Percentiles rank a stretch among this genome's conserved stretches.
Conservation (phyloP, 306 rosid species). For the Argentina anserina region DNA sequence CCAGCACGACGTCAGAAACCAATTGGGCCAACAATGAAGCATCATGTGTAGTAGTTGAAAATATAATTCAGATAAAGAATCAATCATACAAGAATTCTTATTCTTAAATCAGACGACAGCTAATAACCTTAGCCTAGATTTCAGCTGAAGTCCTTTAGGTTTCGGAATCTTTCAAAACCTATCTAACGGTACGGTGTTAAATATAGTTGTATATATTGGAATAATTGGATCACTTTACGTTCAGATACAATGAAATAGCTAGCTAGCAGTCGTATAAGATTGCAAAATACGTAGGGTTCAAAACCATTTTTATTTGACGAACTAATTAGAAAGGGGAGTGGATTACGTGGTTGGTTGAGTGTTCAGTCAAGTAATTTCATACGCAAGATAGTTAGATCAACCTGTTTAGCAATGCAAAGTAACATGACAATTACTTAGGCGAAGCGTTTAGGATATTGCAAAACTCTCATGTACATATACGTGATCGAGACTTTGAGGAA, state of each 20-base stretch:
- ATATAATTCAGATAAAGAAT: neutral
- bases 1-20: no score
- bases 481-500: no score
- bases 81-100: neutral
- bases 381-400: neutral
- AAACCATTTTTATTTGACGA: neutral
- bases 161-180: neutral
- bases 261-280: neutral
- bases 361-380: neutral
- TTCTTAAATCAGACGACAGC: neutral
- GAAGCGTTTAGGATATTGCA: no score
- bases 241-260: neutral
- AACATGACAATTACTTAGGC: neutral
- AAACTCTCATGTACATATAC: no score
- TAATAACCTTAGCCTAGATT: neutral
- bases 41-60: neutral
- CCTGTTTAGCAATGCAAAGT: neutral
- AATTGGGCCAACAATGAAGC: no score
- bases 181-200: no score
- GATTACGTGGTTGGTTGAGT: neutral
- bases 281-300: neutral
- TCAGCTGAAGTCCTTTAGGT: neutral
- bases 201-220: no score
- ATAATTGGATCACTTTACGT: neutral
- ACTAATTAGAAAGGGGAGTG: neutral